A percentile compares a stretch with the other conserved stretches of the same genome.
Evolutionary conservation across 768 basidiomycete species (phyloP).

Genomic region (Auriscalpium vulgare): DNA sequence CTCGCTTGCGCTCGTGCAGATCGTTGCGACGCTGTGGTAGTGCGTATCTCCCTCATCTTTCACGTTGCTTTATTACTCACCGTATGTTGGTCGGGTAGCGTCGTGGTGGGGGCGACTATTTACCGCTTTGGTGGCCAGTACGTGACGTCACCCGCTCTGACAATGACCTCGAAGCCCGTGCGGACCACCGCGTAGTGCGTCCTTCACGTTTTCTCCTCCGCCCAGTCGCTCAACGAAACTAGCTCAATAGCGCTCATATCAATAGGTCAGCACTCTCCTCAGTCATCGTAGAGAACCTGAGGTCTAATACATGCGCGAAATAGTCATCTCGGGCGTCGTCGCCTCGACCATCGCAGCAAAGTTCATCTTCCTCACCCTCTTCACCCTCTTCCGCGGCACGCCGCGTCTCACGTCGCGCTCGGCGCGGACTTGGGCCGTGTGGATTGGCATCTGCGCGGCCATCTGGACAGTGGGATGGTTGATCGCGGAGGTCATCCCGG

Average conservation of each 20-base stretch:
- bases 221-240: neutral
- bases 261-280: neutral
- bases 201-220: too few species aligned
- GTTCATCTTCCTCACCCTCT: conserved; percentile 1
- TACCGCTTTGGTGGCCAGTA: neutral
- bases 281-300: neutral
- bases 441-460: neutral
- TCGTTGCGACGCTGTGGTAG: neutral
- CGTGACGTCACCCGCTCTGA: neutral
- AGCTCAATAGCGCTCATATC: neutral
- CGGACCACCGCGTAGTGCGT: neutral
- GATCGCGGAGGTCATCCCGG: neutral
- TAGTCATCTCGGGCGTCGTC: conserved; percentile 1
- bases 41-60: neutral
- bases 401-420: neutral
- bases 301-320: neutral
- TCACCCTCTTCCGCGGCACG: conserved; percentile 1
- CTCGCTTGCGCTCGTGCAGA: conserved; percentile 1
- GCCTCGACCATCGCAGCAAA: neutral
- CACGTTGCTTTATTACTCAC: neutral
- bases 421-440: neutral
- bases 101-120: neutral
- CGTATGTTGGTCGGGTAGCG: neutral
- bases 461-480: neutral
- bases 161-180: neutral